Evolutionary conservation across 441 rosid genomes (phyloP).

Genomic region (Populus hybrid): DNA sequence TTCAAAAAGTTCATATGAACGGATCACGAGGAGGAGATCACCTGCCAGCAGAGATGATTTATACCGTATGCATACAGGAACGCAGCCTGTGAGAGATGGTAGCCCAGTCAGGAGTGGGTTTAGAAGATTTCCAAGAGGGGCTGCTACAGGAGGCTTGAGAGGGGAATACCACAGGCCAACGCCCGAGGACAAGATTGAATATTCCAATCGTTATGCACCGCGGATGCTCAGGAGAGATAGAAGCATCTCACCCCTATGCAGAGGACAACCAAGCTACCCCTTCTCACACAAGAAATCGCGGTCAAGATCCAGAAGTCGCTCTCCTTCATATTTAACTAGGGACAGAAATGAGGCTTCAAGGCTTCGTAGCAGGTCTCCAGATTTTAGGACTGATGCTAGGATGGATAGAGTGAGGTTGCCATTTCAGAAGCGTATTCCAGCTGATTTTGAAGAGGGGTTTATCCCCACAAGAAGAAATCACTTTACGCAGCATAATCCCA

Average conservation of each 20-base stretch:
- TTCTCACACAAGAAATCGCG: slow-evolving; percentile 29
- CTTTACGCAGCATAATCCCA: slow-evolving; percentile 26
- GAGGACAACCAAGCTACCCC: slow-evolving; percentile 25
- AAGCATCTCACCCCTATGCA: slow-evolving; percentile 37
- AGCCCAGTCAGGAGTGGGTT: slow-evolving; percentile 37
- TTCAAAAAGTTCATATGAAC: slow-evolving; percentile 30
- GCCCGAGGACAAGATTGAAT: slow-evolving; percentile 20
- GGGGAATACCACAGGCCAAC: slow-evolving; percentile 31
- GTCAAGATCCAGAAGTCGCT: slow-evolving; percentile 50
- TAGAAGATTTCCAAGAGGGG: slow-evolving; percentile 32
- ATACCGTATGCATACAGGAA: slow-evolving; percentile 21
- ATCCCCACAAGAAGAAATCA: slow-evolving; percentile 16
- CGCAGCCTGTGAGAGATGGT: slow-evolving; percentile 27
- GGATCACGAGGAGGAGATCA: slow-evolving; percentile 28
- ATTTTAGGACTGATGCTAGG: slow-evolving; percentile 34
- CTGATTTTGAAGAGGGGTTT: slow-evolving; percentile 32
- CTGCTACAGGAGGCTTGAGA: slow-evolving; percentile 26
- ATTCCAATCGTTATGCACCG: slow-evolving; percentile 25
- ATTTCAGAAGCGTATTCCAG: slow-evolving; percentile 37
- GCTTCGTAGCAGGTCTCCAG: slow-evolving; percentile 41
- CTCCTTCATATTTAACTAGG: slow-evolving; percentile 36
- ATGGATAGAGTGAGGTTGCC: slow-evolving; percentile 42
- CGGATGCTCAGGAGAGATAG: slow-evolving; percentile 40
- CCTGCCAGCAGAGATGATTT: slow-evolving; percentile 26
- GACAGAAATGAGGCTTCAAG: slow-evolving; percentile 34